Percentiles rank a stretch among this genome's conserved stretches.
phyloP scores from a whole-genome alignment of 768 basidiomycete genomes.

The Naganishia onofrii region DNA sequence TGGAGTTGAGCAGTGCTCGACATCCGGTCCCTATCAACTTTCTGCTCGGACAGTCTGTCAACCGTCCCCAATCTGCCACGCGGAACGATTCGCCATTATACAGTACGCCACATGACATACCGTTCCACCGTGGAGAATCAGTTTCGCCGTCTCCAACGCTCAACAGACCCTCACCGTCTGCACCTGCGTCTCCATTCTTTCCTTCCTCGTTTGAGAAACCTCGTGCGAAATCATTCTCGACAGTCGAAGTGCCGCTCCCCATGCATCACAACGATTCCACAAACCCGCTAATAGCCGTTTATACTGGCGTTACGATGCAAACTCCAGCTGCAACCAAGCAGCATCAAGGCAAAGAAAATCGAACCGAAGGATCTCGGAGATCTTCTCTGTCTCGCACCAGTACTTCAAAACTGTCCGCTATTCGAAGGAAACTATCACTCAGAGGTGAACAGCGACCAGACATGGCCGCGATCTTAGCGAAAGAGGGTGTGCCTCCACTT shows the following conservation, averaged over 20 bases:
- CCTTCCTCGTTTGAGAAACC: background rate
- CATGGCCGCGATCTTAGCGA: background rate
- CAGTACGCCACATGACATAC: background rate
- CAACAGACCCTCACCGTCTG: conserved; percentile 1
- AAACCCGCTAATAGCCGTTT: conserved; percentile 15
- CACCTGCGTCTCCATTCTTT: conserved; percentile 21
- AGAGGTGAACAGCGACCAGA: conserved; percentile 17
- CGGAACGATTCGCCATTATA: background rate
- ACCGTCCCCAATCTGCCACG: background rate
- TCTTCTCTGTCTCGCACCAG: conserved; percentile 8
- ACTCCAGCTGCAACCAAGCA: background rate
- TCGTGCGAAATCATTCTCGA: conserved; percentile 18
- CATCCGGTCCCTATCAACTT: conserved; percentile 50
- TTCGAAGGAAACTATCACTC: conserved; percentile 11
- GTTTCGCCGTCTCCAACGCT: background rate
- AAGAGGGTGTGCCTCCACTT: background rate
- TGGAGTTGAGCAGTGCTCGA: conserved; percentile 41
- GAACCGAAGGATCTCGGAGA: background rate
- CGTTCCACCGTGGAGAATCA: background rate
- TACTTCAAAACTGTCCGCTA: conserved; percentile 8
- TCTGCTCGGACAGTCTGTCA: conserved; percentile 33
- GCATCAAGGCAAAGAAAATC: background rate
- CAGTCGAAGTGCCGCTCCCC: conserved; percentile 25
- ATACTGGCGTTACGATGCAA: conserved; percentile 4
- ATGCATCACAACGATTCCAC: conserved; percentile 24